Evolutionary conservation across 2,329 filamentous ascomycete species (phyloP).

Genomic region (Ophiostoma angusticollis): DNA sequence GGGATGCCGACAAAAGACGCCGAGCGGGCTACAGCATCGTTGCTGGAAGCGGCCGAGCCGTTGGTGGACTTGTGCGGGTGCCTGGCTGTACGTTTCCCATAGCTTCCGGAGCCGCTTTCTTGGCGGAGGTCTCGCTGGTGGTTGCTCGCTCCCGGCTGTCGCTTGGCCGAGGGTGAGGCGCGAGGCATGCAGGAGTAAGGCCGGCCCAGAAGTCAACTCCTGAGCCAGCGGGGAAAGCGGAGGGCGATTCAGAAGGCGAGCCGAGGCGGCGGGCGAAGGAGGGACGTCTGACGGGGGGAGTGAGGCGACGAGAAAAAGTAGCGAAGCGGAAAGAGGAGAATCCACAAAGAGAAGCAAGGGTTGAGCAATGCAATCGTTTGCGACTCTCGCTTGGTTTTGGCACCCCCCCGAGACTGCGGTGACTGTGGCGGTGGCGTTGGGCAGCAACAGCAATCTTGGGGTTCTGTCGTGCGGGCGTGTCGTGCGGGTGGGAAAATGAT

Average conservation of each 20-base stretch:
- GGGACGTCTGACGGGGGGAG: no score
- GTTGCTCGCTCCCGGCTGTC: conserved; percentile 48
- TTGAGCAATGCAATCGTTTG: neutral
- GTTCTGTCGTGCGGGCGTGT: neutral
- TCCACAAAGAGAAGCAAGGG: neutral
- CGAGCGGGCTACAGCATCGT: conserved; percentile 4
- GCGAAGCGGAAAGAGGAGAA: no score
- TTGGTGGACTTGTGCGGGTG: conserved; percentile 30
- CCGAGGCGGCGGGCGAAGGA: no score
- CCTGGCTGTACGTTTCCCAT: conserved; percentile 48
- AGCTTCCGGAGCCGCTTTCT: conserved; percentile 76
- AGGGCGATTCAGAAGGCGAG: no score
- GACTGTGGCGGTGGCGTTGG: neutral
- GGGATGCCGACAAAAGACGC: neutral
- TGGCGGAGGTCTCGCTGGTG: conserved; percentile 64
- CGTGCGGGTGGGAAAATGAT: neutral
- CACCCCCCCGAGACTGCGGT: neutral
- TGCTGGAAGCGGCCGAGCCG: conserved; percentile 24
- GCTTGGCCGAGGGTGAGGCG: conserved; percentile 44
- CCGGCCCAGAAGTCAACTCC: conserved; percentile 31
- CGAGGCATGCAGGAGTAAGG: conserved; percentile 47
- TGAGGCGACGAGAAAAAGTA: no score
- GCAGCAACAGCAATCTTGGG: neutral
- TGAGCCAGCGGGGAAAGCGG: conserved; percentile 27
- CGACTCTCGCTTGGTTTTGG: neutral